A percentile compares a stretch with the other conserved stretches of the same genome.
phyloP scores from a whole-genome alignment of 768 basidiomycete genomes.

The Auricularia auricula-judae region DNA sequence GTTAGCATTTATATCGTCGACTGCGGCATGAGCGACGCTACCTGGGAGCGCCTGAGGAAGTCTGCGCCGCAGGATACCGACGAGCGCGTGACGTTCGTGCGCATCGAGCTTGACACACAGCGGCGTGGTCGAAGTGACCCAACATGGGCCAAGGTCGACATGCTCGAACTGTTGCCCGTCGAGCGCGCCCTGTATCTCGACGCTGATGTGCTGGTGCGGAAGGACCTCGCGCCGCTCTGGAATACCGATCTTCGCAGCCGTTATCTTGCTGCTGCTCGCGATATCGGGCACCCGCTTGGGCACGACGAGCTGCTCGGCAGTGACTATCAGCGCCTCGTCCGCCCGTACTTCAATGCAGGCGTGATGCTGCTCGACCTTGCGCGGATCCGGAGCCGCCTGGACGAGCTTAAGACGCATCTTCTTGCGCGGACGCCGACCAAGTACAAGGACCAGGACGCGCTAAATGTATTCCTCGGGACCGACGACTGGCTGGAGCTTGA shows the following conservation, averaged over 20 bases:
- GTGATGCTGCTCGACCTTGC: constrained; percentile 42
- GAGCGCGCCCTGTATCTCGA: constrained; percentile 44
- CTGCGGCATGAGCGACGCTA: constrained; percentile 28
- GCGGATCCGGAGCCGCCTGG: constrained; percentile 18
- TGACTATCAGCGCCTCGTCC: constrained; percentile 5
- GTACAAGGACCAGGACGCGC: constrained; percentile 37
- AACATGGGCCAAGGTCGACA: constrained; percentile 42
- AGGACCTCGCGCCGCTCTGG: constrained; percentile 33
- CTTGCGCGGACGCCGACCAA: constrained; percentile 14
- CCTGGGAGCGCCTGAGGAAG: constrained; percentile 21
- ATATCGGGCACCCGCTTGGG: constrained; percentile 41
- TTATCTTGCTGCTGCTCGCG: constrained; percentile 32
- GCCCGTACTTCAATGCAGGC: constrained; percentile 44
- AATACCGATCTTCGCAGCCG: constrained; percentile 29
- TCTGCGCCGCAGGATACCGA: constrained; percentile 15
- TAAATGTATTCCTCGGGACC: constrained; percentile 34
- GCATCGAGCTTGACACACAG: constrained; percentile 26
- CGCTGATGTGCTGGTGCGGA: constrained; percentile 37
- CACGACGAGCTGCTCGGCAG: constrained; percentile 21
- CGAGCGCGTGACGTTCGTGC: constrained; percentile 29
- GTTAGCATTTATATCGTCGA: constrained; percentile 42
- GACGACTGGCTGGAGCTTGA: constrained; percentile 30
- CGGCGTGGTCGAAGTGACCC: constrained; percentile 20
- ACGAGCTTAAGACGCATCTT: constrained; percentile 14
- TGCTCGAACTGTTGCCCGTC: constrained; percentile 33